Percentiles rank a stretch among this genome's conserved stretches.
These are phyloP conservation scores for Wakefieldia striispora DNA, from an alignment of 768 basidiomycete genomes.

Conservation along the genomic window DNA sequence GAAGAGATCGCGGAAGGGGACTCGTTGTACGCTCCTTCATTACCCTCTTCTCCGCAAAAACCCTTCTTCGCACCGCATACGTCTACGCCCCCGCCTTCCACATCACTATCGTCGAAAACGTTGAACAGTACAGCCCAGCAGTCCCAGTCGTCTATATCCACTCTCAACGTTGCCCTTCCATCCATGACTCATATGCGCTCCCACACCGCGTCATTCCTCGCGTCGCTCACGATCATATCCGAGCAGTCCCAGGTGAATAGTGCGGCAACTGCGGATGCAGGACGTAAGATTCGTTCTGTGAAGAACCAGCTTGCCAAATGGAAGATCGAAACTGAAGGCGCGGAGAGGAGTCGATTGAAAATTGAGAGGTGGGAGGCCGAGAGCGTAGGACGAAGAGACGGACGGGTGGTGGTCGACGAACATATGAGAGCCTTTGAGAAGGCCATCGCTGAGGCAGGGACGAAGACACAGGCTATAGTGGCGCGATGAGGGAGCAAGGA, in stretches of 20 bases:
- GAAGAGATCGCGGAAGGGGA: conserved; percentile 39
- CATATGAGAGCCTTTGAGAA: conserved; percentile 74
- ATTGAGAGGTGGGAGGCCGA: conserved; percentile 83
- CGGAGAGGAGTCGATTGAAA: conserved; percentile 70
- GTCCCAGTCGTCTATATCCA: conserved; percentile 29
- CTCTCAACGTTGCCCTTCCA: conserved; percentile 41
- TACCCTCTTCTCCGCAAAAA: conserved; percentile 50
- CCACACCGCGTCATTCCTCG: conserved; percentile 70
- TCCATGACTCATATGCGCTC: conserved; percentile 71
- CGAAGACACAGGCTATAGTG: conserved; percentile 82
- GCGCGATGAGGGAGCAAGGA: conserved; percentile 48
- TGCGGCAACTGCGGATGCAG: conserved; percentile 81
- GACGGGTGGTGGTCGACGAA: conserved; percentile 71
- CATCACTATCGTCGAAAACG: conserved; percentile 38
- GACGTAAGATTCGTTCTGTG: conserved; percentile 79
- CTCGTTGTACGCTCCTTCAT: conserved; percentile 38
- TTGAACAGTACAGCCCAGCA: conserved; percentile 17
- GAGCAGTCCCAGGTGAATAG: conserved; percentile 89
- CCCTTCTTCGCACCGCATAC: conserved; percentile 57
- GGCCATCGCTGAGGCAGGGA: conserved; percentile 67
- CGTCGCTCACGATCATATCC: conserved; percentile 73
- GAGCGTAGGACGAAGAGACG: conserved; percentile 46
- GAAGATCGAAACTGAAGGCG: conserved; percentile 81
- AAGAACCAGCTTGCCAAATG: conserved; percentile 82
- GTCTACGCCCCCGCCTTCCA: conserved; percentile 50